Conservation (phyloP, 352 stramenopile genomes). For the Globisporangium abappressorium region DNA sequence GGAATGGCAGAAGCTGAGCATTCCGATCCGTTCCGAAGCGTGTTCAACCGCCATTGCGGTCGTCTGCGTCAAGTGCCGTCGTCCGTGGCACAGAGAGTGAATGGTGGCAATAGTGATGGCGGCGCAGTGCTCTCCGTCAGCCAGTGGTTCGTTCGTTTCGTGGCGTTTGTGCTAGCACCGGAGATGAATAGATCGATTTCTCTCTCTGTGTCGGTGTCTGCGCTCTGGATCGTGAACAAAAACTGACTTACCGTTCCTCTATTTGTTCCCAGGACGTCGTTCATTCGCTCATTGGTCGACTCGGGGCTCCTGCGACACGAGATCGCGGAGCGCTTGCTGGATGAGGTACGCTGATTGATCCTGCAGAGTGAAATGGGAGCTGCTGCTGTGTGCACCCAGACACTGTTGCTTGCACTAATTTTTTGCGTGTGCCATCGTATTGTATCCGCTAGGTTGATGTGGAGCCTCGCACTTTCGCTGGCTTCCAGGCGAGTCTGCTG, state of each 20-base stretch:
- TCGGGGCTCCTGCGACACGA: neutral
- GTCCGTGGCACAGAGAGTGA: neutral
- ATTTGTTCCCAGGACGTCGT: neutral
- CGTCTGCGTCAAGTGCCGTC: neutral
- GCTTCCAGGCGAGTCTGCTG: constrained; percentile 1
- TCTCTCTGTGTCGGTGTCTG: neutral
- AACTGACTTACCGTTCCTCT: neutral
- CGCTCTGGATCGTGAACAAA: neutral
- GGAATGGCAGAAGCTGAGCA: neutral
- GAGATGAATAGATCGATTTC: neutral
- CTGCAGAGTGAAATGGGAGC: neutral
- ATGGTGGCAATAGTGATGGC: neutral
- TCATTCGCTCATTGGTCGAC: neutral
- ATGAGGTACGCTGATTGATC: neutral
- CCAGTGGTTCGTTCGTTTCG: constrained; percentile 8
- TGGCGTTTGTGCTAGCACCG: neutral
- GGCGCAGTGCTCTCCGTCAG: neutral
- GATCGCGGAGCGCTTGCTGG: neutral
- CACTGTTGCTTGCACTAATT: neutral
- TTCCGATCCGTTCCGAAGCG: constrained; percentile 5
- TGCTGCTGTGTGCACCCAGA: neutral
- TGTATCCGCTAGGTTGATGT: neutral
- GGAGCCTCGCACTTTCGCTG: neutral
- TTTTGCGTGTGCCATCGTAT: neutral
- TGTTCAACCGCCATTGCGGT: neutral